A percentile compares a stretch with the other conserved stretches of the same genome.
Conservation (phyloP, 192 early-diverging fungal genomes). For the Rhizophagus prolifer region DNA sequence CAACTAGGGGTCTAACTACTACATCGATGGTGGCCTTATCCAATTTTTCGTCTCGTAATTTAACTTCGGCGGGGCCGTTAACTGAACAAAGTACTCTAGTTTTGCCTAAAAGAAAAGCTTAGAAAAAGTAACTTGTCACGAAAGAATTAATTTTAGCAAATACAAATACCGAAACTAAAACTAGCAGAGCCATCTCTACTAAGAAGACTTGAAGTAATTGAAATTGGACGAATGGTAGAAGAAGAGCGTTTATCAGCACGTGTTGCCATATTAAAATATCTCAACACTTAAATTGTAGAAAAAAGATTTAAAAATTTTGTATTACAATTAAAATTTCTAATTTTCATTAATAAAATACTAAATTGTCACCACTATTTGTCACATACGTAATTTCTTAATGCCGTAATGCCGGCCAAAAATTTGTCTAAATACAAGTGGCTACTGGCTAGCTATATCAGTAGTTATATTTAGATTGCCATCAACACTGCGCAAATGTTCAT, state of each 20-base stretch:
- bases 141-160: slow-evolving; percentile 1
- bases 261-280: too few species aligned
- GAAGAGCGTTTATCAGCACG: not conserved
- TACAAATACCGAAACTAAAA: slow-evolving; percentile 66
- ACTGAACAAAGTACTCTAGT: slow-evolving; percentile 77
- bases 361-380: too few species aligned
- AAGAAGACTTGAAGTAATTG: slow-evolving; percentile 65
- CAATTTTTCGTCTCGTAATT: slow-evolving; percentile 82
- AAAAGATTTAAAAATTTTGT: too few species aligned
- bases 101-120: slow-evolving; percentile 44
- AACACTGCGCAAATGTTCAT: too few species aligned
- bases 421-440: too few species aligned
- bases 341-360: too few species aligned
- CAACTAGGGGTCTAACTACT: slow-evolving; percentile 66
- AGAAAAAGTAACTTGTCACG: not conserved
- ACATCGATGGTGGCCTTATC: slow-evolving; percentile 88
- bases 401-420: too few species aligned
- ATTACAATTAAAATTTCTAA: too few species aligned
- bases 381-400: too few species aligned
- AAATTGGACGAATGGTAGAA: slow-evolving; percentile 60
- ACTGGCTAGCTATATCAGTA: too few species aligned
- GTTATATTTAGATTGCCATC: too few species aligned
- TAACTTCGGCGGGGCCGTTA: slow-evolving; percentile 85
- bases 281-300: too few species aligned
- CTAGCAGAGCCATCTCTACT: slow-evolving; percentile 85